Evolutionary conservation across 2,329 filamentous ascomycete genomes (phyloP).

Genomic region (Apiospora arundinis): DNA sequence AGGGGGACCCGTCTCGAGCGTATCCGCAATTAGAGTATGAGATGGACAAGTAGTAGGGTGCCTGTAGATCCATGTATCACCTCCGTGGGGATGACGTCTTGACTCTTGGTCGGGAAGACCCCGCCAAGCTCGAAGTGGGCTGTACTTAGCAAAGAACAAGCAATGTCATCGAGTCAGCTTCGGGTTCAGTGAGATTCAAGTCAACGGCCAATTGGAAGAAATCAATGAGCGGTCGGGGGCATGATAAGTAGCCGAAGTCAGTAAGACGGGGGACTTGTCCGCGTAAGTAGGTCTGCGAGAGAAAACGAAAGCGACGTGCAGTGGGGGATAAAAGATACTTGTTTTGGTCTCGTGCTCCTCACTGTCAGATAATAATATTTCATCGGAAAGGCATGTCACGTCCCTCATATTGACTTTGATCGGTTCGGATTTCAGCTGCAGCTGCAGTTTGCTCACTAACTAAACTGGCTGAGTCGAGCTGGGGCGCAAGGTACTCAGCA

Average conservation of each 20-base stretch:
- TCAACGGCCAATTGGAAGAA: neutral
- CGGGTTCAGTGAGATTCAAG: neutral
- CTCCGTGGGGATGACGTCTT: conserved; percentile 22
- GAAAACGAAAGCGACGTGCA: neutral
- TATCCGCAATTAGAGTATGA: conserved; percentile 14
- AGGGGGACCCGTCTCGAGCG: neutral
- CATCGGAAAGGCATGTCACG: neutral
- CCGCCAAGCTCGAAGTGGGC: conserved; percentile 6
- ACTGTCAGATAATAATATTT: neutral
- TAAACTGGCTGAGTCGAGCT: neutral
- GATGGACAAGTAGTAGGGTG: neutral
- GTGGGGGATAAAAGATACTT: neutral
- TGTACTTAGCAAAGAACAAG: neutral
- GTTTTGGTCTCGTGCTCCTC: neutral
- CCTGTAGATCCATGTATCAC: conserved; percentile 17
- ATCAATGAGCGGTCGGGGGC: neutral
- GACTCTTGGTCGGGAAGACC: neutral
- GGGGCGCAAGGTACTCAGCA: neutral
- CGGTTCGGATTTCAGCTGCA: neutral
- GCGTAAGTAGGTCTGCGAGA: neutral
- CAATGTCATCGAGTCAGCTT: conserved; percentile 15
- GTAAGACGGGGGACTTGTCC: neutral
- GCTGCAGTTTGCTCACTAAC: neutral
- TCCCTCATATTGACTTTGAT: neutral
- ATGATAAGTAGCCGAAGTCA: neutral